Base-by-base conservation (phyloP, 192 early-diverging fungal genomes). In the Dissophora globulifera region DNA sequence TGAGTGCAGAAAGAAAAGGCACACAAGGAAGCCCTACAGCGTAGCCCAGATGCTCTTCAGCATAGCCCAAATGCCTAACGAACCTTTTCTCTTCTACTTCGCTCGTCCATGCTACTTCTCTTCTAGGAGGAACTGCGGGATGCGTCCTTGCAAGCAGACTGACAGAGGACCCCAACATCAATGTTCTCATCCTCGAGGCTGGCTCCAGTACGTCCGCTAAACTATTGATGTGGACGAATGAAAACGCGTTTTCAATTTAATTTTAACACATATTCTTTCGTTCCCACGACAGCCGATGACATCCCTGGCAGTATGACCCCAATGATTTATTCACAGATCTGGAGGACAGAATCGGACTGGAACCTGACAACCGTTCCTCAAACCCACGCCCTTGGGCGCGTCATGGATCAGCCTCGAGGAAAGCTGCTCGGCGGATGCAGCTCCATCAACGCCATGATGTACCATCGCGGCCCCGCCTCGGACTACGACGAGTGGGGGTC, bases 371-470 rank as follows among this genome's bases (percentile, higher is more conserved):
- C 72, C 1, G 58, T 67, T 1, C 72, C 72, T 7, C 72, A 76
- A 13, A 52, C 50, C 6, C 62, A 76, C 27, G 62, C 46, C 22
- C 33, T 32, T 32, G 72, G 72, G 26, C 57, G 64, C 15, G 32
- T 62, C 7, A 67, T 76, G 62, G 17, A 41, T 2, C 62, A 67
- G 33, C 72, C 72, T 11, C 56, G 64, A 4, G 72, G 72, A 15
- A 76, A 62, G 27, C 17, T 76, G 10, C 58, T 76, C 9, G 72
- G 48, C 56, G 53, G 69, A 19, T 53, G 38, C 33, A 76, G 72
- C 35, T 60, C 72, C 2, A 68, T 80, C 38, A 80, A 80, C 16
- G 69, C 69, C 11, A 80, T 80, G 79, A 68, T 80, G 55, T 74
- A 80, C 48, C 63, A 71, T 50, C 79, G 69, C 29, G 79, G 79